Base-by-base conservation (phyloP, 352 stramenopile genomes). In the Thalassiosira exigua region DNA sequence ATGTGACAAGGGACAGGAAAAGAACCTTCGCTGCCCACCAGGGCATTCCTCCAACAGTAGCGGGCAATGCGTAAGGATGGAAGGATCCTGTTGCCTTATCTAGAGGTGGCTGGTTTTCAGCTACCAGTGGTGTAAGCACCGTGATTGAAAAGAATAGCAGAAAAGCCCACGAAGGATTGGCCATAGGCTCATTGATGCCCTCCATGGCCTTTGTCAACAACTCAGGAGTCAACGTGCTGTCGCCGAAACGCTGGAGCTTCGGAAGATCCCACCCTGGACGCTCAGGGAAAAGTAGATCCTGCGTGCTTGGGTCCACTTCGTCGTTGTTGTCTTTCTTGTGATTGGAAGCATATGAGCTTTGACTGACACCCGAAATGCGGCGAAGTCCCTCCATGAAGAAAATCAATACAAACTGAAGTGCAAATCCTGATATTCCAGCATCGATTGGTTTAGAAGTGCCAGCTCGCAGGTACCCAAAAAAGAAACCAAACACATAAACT, bases 361-460 rank as follows among this genome's bases (percentile, higher is more conserved):
- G n/a, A n/a, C n/a, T n/a, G n/a, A n/a, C n/a, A n/a, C n/a, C n/a
- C n/a, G n/a, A n/a, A 7, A 75, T 27, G 36, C 53, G 33, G 17
- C 67, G 53, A 24, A n/a, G 17, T 32, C 29, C 17, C 48, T 78
- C 69, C 14, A 44, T 42, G 5, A 78, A 4, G 2, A 56, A 14
- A 56, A 29, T 53, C 4, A 64, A 4, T 5, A 65, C 26, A 53
- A 75, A 11, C 4, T 78, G 3, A 11, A 73, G 32, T 27, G n/a
- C 26, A n/a, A 64, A 12, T 27, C 57, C 69, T 17, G 48, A 66
- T 30, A 78, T n/a, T 30, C 69, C 69, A 24, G 58, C 44, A 41
- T 78, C 39, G 60, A 78, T 78, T 44, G 69, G 57, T 57, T 21
- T n/a, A n/a, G n/a, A n/a, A n/a, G n/a, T n/a, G n/a, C n/a, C n/a